Evolutionary conservation across 78 protist species (phyloP).

Genomic region (Carpediemonas membranifera): DNA sequence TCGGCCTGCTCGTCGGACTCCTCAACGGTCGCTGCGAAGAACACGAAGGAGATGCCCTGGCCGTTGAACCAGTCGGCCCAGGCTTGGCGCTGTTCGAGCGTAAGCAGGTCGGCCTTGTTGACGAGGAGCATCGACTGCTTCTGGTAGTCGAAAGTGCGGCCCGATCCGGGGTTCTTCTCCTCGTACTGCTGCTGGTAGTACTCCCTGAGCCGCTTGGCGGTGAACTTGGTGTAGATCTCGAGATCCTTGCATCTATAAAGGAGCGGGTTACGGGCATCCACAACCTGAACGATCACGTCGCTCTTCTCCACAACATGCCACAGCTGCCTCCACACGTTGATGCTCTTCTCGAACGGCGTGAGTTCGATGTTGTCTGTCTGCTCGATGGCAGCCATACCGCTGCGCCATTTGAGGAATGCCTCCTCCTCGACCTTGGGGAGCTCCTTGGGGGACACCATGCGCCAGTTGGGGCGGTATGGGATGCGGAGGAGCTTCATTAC

Average conservation of each 20-base stretch:
- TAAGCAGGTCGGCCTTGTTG: constrained; percentile 91
- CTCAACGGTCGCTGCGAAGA: constrained; percentile 41
- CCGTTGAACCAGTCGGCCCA: constrained; percentile 55
- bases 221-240: constrained; percentile 41
- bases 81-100: too few relatives aligned
- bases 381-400: too few relatives aligned
- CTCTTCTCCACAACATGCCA: constrained; percentile 95
- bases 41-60: constrained; percentile 23
- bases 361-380: too few relatives aligned
- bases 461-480: too few relatives aligned
- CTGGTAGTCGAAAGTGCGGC: not conserved
- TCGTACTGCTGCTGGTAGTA: too few relatives aligned
- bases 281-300: constrained; percentile 72
- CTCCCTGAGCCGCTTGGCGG: not conserved
- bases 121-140: constrained; percentile 60
- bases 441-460: too few relatives aligned
- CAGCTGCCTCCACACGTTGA: constrained; percentile 94
- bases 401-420: too few relatives aligned
- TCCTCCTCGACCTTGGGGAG: too few relatives aligned
- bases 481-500: too few relatives aligned
- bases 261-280: constrained; percentile 92
- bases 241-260: constrained; percentile 70
- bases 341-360: constrained; percentile 89
- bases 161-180: constrained; percentile 5
- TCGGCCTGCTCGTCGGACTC: too few relatives aligned